These are phyloP conservation scores for Xerocomus minutiporus DNA, from an alignment of 1,284 basidiomycete genomes.

Conservation along the genomic window DNA sequence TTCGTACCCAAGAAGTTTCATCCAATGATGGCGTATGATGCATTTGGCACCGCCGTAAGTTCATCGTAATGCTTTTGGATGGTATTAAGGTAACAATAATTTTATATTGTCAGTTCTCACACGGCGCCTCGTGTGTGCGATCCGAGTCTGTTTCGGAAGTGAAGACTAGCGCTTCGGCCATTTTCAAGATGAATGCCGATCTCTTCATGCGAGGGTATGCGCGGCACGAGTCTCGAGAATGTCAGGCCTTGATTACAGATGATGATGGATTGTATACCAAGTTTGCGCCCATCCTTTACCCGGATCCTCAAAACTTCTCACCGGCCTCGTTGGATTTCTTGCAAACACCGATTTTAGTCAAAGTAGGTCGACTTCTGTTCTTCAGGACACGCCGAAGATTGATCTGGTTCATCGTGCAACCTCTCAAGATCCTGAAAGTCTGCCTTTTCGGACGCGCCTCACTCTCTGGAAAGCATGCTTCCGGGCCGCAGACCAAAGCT, in stretches of 20 bases:
- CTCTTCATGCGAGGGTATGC: neutral
- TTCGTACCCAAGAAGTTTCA: neutral
- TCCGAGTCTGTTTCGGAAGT: neutral
- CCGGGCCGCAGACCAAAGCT: neutral
- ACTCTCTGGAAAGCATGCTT: neutral
- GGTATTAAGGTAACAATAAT: no score
- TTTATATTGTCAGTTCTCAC: neutral
- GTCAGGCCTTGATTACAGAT: neutral
- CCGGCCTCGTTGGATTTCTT: neutral
- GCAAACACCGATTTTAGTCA: neutral
- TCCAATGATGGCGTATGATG: neutral
- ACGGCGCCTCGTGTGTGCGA: neutral
- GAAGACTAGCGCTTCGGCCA: neutral
- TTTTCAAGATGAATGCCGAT: neutral
- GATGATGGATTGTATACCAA: neutral
- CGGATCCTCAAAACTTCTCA: neutral
- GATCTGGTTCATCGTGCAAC: neutral
- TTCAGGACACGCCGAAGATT: neutral
- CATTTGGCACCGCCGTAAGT: neutral
- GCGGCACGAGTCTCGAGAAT: neutral
- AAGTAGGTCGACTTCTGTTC: neutral
- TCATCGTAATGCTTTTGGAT: neutral
- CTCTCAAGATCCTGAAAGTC: neutral
- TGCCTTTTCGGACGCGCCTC: neutral
- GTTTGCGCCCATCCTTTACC: neutral